phyloP scores from a whole-genome alignment of 2,329 filamentous ascomycete species.

The Colletotrichum ledebouriae region DNA sequence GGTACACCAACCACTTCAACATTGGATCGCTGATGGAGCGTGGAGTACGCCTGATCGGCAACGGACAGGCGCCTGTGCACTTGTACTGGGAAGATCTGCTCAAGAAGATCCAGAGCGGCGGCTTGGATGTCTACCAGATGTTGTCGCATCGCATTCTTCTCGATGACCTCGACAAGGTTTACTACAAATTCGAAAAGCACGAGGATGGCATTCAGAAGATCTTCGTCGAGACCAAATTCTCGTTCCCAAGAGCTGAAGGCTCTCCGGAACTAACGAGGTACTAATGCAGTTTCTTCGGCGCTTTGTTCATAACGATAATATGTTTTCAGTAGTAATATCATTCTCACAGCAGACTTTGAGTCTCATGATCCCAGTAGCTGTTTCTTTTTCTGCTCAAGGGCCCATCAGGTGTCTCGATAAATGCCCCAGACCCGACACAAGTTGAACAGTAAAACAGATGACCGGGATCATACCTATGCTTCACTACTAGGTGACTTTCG shows the following conservation, averaged over 20 bases:
- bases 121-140: conserved; percentile 84
- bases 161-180: conserved; percentile 78
- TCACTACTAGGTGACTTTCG: conserved; percentile 48
- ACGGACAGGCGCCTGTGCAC: conserved; percentile 79
- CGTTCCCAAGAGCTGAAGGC: conserved; percentile 59
- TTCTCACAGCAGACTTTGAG: too few species aligned
- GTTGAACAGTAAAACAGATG: conserved; percentile 54
- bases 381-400: conserved; percentile 35
- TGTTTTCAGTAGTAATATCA: too few species aligned
- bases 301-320: too few species aligned
- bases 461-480: conserved; percentile 52
- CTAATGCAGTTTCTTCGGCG: conserved; percentile 27
- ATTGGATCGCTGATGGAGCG: conserved; percentile 88
- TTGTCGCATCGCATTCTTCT: conserved; percentile 82
- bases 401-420: conserved; percentile 45
- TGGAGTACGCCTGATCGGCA: conserved; percentile 82
- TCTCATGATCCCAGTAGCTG: too few species aligned
- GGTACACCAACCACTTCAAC: conserved; percentile 84
- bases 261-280: conserved; percentile 61
- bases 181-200: conserved; percentile 70
- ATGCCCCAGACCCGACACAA: conserved; percentile 55
- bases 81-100: conserved; percentile 88
- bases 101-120: conserved; percentile 72
- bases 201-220: conserved; percentile 86
- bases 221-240: conserved; percentile 73